Percentiles rank a stretch among this genome's conserved stretches.
Evolutionary conservation across 176 grass and related monocot genomes (phyloP).

Genomic region (Elaeis guineensis): DNA sequence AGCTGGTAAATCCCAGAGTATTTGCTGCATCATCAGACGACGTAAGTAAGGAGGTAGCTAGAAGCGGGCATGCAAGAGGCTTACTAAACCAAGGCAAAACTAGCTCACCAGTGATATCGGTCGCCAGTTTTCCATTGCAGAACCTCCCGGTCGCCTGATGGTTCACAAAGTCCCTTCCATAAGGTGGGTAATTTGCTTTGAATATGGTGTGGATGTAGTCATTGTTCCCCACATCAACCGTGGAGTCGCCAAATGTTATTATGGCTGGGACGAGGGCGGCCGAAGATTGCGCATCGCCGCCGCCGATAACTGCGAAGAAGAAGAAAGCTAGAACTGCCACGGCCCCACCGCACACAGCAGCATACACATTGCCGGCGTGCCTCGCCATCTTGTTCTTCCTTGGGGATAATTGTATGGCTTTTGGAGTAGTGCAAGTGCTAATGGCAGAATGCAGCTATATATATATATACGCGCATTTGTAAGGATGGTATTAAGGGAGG

Average conservation of each 20-base stretch:
- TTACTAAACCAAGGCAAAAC: background rate
- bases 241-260: slow-evolving; percentile 76
- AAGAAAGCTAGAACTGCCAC: slow-evolving; percentile 27
- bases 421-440: too few relatives aligned
- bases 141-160: slow-evolving; percentile 71
- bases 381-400: slow-evolving; percentile 10
- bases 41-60: background rate
- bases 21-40: slow-evolving; percentile 27
- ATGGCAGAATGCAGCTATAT: too few relatives aligned
- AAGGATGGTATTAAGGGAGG: too few relatives aligned
- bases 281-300: slow-evolving; percentile 34
- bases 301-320: slow-evolving; percentile 19
- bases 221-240: slow-evolving; percentile 89
- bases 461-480: too few relatives aligned
- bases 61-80: background rate
- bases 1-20: slow-evolving; percentile 62
- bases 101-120: slow-evolving; percentile 73
- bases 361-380: slow-evolving; percentile 2
- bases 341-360: slow-evolving; percentile 12
- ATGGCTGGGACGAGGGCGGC: slow-evolving; percentile 55
- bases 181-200: slow-evolving; percentile 81
- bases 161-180: slow-evolving; percentile 82
- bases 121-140: slow-evolving; percentile 90
- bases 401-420: too few relatives aligned
- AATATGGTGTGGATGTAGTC: slow-evolving; percentile 73